Evolutionary conservation across 257 asterid species (phyloP), one percentile per base, ranked within the genome.

Genomic region (Marsdenia floribunda): DNA sequence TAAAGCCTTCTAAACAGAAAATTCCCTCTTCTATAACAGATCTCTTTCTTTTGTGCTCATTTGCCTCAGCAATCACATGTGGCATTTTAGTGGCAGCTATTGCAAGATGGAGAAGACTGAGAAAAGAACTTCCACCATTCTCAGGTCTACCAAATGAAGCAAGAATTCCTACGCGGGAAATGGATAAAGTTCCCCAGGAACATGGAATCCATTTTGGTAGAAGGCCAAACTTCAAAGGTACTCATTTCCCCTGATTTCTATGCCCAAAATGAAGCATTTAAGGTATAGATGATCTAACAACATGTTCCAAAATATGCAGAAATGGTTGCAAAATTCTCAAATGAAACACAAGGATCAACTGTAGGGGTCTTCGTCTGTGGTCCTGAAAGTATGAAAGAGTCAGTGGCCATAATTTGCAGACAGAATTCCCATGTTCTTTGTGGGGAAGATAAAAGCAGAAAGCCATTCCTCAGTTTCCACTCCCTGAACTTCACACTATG

Each of bases 191-290:
- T 52, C 77, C 81, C 21, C 89, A 81, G 26, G 86, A 82, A 46
- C 93, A 89, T 66, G 85, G 84, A 80, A 82, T 93, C 78, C 90
- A 84, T 80, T 93, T 86, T 50, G 96, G 96, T 79, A 85, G 81
- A 78, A 88, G 97, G 80, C 98, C 98, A 44, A 83, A 90, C 47
- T 87, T 91, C 81, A 83, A 78, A 90, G 97, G 98, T 93, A 83
- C 63, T 38, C 4, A 64, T 70, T 58, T 59, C 70, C 77, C 59
- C 22, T 72, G 64, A 69, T 76, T 57, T 68, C 35, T 70, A 19
- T 47, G 7, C 15, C 33, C 22, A 38, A 50, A 46, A 72, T 53
- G 21, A 38, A 66, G 49, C 71, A 38, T 5, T 66, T 15, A 1
- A 57, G 47, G 12, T 67, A 54, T 68, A 19, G 68, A 22, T 66